Evolutionary conservation across 2,329 filamentous ascomycete species (phyloP), one percentile per base, ranked within the genome.

Genomic region (Blumeriella jaapii): DNA sequence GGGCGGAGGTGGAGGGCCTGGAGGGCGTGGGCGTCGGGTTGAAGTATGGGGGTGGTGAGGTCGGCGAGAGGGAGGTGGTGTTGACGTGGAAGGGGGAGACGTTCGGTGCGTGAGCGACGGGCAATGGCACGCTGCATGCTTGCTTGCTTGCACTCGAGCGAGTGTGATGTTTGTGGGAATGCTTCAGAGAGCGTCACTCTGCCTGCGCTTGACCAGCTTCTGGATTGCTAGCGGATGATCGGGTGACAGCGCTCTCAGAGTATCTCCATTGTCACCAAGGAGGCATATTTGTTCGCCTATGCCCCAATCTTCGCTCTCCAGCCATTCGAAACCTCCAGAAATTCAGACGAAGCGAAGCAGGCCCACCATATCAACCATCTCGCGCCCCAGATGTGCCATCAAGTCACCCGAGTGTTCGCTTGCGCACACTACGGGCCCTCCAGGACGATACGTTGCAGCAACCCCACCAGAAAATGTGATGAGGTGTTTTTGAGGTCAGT

Each of bases 1-100:
- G 59, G 28, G 80, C 79, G 2, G 69, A 71, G 36, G 64, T 74
- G 35, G 62, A 67, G 32, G 78, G 78, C 1, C 54, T 87, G 26
- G 68, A 73, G 30, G 78, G 74, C 2, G 38, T 77, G 15, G 67
- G 65, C 1, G 69, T 77, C 11, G 61, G 58, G 2, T 56, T 65
- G 36, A 63, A 59, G 42, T 63, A 69, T 49, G 50, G 44, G 18
- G 49, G 53, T 3, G 48, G 48, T 5, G 47, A 52, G 29, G 31
- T 17, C 12, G 42, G 36, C 32, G 52, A 59, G 29, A 54, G 58
- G 28, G 59, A 64, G 40, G 48, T 76, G 19, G 57, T 70, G 11
- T 53, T 78, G 47, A 68, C 64, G 5, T 68, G 61, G 57, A 62
- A 67, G 34, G 72, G 70, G 1, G 59, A 57, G 16, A 31, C 40